phyloP scores from a whole-genome alignment of 768 basidiomycete genomes.

The Lentinula raphanica region DNA sequence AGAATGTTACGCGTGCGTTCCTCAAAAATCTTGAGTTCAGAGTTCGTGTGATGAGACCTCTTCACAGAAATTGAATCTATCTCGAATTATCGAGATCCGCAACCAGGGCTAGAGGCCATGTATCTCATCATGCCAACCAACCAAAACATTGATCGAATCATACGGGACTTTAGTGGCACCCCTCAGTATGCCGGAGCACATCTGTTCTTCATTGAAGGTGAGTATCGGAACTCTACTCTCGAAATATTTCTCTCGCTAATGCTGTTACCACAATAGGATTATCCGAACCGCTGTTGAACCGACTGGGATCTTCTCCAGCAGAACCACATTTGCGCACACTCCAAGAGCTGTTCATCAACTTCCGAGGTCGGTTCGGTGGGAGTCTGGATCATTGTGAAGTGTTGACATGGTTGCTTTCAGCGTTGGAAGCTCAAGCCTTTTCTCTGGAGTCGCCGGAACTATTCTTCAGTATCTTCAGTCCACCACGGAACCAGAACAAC shows the following conservation, averaged over 20 bases:
- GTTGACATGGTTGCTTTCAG: conserved; percentile 32
- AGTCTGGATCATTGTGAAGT: conserved; percentile 1
- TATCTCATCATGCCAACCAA: conserved; percentile 94
- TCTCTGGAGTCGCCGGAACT: conserved; percentile 68
- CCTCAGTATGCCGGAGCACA: conserved; percentile 81
- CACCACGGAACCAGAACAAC: conserved; percentile 66
- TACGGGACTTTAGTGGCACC: conserved; percentile 66
- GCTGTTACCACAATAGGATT: conserved; percentile 44
- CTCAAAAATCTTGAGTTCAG: not conserved
- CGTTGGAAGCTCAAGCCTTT: conserved; percentile 82
- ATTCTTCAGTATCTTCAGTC: conserved; percentile 89
- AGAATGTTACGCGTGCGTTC: conserved; percentile 89
- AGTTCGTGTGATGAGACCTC: conserved; percentile 9
- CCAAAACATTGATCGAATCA: conserved; percentile 88
- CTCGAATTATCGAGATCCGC: conserved; percentile 73
- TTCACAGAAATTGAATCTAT: conserved; percentile 85
- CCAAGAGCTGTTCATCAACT: conserved; percentile 88
- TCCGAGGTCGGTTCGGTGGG: conserved; percentile 64
- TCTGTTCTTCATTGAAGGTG: conserved; percentile 89
- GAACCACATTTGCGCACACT: conserved; percentile 71
- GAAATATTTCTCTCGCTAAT: no score
- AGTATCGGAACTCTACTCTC: conserved; percentile 4
- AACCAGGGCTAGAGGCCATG: conserved; percentile 83
- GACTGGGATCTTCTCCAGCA: conserved; percentile 68
- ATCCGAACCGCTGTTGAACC: conserved; percentile 70